Evolutionary conservation across 169 alveolate genomes (phyloP), one percentile per base, ranked within the genome.

Genomic region (Fabrea salina): DNA sequence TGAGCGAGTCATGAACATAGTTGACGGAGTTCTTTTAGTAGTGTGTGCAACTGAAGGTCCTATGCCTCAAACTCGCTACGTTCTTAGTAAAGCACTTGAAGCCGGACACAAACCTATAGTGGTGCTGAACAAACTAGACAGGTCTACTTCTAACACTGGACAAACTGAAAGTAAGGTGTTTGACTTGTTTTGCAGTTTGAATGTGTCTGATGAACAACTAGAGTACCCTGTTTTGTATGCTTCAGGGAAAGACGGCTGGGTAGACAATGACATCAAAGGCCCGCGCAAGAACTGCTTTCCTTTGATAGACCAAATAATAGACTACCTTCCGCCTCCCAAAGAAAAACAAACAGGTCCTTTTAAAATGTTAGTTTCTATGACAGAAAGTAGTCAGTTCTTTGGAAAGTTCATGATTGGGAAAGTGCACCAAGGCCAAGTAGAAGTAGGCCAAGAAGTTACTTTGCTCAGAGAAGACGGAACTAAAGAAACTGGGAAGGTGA

Each of bases 31-130:
- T 33, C 93, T 97, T 53, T 90, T 97, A 33, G 95, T 98, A 30
- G 98, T 98, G 16, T 98, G 98, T 75, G 98, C 98, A 5, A 98
- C 97, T 44, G 99, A 96, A 86, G 99, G 98, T 2, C 98, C 97
- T 1, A 89, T 93, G 92, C 95, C 98, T 39, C 95, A 97, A 82
- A 97, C 98, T 16, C 88, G 92, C 75, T 92, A 91, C 66, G 97
- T 96, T 7, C 88, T 96, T 49, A 74, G 93, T 88, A 92, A 89
- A 82, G 96, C 96, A 0, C 61, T 93, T 16, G 64, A 79, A 58
- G 79, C 83, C 56, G 68, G 81, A 5, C 84, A 85, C 5, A 84
- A 82, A 64, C 95, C 96, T 35, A 84, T 89, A 19, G 91, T 84
- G n/a, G 94, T 93, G 32, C 83, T 95, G 35, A 95, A 95, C 75